Conservation (phyloP, 1,284 basidiomycete genomes). For the Ustilago loliicola region DNA sequence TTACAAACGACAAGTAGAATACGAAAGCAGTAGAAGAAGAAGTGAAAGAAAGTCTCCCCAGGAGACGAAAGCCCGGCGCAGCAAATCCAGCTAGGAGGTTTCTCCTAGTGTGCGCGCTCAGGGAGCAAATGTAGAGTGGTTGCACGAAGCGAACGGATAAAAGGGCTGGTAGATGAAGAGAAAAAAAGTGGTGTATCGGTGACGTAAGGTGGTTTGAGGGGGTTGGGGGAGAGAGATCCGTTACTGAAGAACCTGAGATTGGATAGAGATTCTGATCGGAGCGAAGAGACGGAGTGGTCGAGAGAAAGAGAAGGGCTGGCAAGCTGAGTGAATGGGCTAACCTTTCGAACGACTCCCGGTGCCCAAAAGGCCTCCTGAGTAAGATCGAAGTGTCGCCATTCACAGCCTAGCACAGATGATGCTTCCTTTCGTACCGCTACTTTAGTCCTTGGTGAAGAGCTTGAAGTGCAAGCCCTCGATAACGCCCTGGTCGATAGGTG, state of each 20-base stretch:
- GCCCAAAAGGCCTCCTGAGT: not conserved
- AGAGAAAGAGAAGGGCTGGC: not conserved
- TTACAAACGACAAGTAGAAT: constrained; percentile 3
- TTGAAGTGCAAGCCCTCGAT: constrained; percentile 56
- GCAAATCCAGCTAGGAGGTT: not conserved
- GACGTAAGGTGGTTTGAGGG: too few species aligned
- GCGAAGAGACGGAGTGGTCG: not conserved
- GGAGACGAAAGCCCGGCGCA: constrained; percentile 9
- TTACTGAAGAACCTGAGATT: constrained; percentile 5
- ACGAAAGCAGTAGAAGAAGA: not conserved
- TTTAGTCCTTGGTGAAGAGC: constrained; percentile 50
- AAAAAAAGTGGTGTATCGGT: not conserved
- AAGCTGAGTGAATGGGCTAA: too few species aligned
- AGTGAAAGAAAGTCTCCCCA: constrained; percentile 6
- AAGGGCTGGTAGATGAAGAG: not conserved
- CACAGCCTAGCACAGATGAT: not conserved
- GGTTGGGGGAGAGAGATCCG: not conserved
- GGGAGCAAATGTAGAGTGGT: not conserved
- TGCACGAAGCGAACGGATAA: not conserved
- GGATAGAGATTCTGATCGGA: not conserved
- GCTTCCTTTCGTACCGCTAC: not conserved
- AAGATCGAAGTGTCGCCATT: not conserved
- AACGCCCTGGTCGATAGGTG: constrained; percentile 56
- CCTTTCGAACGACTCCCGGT: not conserved
- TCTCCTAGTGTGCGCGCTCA: not conserved